A percentile compares a stretch with the other conserved stretches of the same genome.
These are phyloP conservation scores for Glycyrrhiza uralensis DNA, from an alignment of 306 rosid species.

Conservation along the genomic window DNA sequence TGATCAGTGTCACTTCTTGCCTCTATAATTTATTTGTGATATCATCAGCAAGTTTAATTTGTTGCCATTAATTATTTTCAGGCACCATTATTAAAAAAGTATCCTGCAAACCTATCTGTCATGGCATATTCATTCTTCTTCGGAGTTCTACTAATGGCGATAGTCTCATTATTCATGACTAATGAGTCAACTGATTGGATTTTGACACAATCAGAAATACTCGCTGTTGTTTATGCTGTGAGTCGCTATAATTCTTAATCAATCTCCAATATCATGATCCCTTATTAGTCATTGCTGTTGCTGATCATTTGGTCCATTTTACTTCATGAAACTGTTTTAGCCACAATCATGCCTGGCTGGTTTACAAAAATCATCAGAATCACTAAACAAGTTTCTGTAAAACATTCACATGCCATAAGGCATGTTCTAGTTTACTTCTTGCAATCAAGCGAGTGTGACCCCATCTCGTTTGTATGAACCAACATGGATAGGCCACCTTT, in stretches of 20 bases:
- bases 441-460: neutral
- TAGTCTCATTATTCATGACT: conserved; percentile 51
- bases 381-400: neutral
- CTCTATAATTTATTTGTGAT: neutral
- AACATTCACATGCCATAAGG: neutral
- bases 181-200: conserved; percentile 58
- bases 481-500: neutral
- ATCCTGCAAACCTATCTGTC: conserved; percentile 77
- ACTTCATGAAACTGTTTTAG: neutral
- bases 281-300: neutral
- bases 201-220: conserved; percentile 65
- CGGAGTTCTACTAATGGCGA: conserved; percentile 66
- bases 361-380: neutral
- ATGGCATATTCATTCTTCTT: conserved; percentile 74
- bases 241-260: conserved; percentile 32
- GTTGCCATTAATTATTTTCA: conserved; percentile 37
- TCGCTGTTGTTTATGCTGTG: conserved; percentile 84
- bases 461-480: neutral
- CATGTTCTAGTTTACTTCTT: neutral
- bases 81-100: conserved; percentile 73
- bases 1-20: neutral
- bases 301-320: neutral
- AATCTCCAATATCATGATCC: neutral
- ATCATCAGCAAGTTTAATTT: conserved; percentile 9
- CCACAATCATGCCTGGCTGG: neutral